Evolutionary conservation across 352 stramenopile species (phyloP), one percentile per base, ranked within the genome.

Genomic region (Aphanomyces cochlioides): DNA sequence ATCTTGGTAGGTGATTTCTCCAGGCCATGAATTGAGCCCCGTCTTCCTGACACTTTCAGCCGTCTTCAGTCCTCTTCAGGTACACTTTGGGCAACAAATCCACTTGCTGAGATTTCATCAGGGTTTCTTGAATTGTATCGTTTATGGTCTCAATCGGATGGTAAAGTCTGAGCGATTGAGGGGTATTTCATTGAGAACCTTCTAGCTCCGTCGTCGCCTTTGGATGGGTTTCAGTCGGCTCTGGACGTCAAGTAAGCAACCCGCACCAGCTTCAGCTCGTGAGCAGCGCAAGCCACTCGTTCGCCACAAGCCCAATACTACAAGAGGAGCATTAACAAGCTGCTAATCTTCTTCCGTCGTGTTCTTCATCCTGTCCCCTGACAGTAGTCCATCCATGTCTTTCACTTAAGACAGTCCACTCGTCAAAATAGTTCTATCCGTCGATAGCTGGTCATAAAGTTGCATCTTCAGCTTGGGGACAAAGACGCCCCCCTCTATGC

Each of bases 41-140:
- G 50, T 74, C 6, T 76, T 92, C 61, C 72, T 92, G 5, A 88
- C 89, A 63, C 74, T 88, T 37, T 84, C 84, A 57, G 83, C 81
- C 56, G 82, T 89, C 56, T 90, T 90, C 68, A 81, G 73, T 1
- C 85, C 83, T n/a, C 74, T 91, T 3, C 85, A 93, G 77, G 84
- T 90, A n/a, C 43, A n/a, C 43, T n/a, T 12, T n/a, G 43, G 43
- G 8, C 28, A 28, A 47, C 19, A 3, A 67, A 3, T 6, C 64
- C 12, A 12, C 56, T 64, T 56, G 17, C 67, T 7, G 4, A 40
- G 67, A 7, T 34, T 53, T 19, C 13, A 37, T 39, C n/a, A 90
- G 81, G 83, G 85, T 53, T 76, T 74, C 0, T 78, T 89, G 70
- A 90, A 90, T 68, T 74, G 79, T 7, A 8, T 84, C 21, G 79